Evolutionary conservation across 1,284 basidiomycete genomes (phyloP).

Genomic region (Trichosporon sp.): DNA sequence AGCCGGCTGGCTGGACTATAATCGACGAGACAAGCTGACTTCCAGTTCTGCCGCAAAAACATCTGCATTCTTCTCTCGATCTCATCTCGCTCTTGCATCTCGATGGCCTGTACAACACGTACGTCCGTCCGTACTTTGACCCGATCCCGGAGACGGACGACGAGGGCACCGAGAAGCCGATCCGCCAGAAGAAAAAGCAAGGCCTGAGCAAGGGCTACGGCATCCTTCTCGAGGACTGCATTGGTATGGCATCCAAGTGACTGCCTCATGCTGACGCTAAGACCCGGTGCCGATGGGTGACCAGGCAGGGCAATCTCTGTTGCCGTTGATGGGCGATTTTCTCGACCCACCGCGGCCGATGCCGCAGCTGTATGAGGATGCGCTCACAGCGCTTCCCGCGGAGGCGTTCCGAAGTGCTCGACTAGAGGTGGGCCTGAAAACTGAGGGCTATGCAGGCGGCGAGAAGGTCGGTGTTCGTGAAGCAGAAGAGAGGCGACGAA

Average conservation of each 20-base stretch:
- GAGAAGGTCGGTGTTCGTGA: constrained; percentile 30
- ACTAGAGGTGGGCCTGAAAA: constrained; percentile 30
- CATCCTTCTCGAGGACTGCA: constrained; percentile 39
- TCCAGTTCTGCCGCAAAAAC: constrained; percentile 30
- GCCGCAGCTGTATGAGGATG: constrained; percentile 6
- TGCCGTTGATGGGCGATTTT: constrained; percentile 21
- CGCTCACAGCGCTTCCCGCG: constrained; percentile 20
- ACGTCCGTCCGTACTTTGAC: constrained; percentile 37
- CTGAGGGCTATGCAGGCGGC: constrained; percentile 34
- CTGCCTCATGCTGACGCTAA: constrained; percentile 7
- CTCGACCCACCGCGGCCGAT: constrained; percentile 5
- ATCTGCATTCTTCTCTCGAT: constrained; percentile 37
- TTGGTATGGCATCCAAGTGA: constrained; percentile 26
- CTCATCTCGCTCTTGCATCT: constrained; percentile 41
- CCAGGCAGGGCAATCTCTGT: constrained; percentile 22
- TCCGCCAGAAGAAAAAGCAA: constrained; percentile 13
- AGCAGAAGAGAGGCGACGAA: constrained; percentile 16
- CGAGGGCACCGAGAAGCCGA: constrained; percentile 14
- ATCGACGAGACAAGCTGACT: background rate
- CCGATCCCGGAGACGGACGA: constrained; percentile 23
- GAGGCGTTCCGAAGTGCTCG: constrained; percentile 25
- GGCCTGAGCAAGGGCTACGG: constrained; percentile 39
- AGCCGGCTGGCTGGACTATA: background rate
- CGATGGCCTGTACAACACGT: constrained; percentile 36
- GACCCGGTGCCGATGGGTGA: constrained; percentile 35